Base-by-base conservation (phyloP, 2,329 filamentous ascomycete genomes). In the Diaporthe sp. region DNA sequence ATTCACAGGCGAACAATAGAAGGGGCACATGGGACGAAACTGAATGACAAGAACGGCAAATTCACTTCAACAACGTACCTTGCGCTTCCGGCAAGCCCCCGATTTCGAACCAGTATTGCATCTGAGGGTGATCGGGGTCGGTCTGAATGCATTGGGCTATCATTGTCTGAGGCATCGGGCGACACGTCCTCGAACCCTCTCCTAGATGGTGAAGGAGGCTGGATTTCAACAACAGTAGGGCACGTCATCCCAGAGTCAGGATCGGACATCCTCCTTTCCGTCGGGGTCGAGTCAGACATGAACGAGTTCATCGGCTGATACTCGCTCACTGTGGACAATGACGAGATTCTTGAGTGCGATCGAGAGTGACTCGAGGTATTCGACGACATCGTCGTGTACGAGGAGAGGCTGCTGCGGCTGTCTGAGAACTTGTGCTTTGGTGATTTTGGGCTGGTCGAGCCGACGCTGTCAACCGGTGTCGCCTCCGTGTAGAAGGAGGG, bases 301-400 rank as follows among this genome's bases (percentile, higher is more conserved):
- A 83, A 80, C 13, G 82, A 79, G 20, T 80, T 81, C 55, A 84
- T 79, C 17, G 82, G 80, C 74, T 85, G 83, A 10, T 83, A 81
- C 13, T 86, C 86, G 70, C 86, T 86, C 31, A 88, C 83, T 0
- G 88, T 90, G 1, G 89, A 90, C 58, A 87, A 83, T 0, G 89
- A 91, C 2, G 89, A 90, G 68, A 89, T 85, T 51, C 89, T 85
- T 2, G 89, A 91, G 79, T 90, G 88, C 0, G 85, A 83, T 20
- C 83, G 81, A 1, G 87, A 88, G 63, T 84, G 80, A 57, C 76
- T 82, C 1, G 87, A 89, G 58, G 83, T 80, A 49, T 77, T 79
- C 22, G 83, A 85, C 3, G 88, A 86, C 3, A 87, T 87, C 10
- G 79, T 80, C 25, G 85, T 85, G 79, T 87, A 87, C 1, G 87